These are phyloP conservation scores for Candida sp. DNA, from an alignment of 1,139 yeast species.

Conservation along the genomic window DNA sequence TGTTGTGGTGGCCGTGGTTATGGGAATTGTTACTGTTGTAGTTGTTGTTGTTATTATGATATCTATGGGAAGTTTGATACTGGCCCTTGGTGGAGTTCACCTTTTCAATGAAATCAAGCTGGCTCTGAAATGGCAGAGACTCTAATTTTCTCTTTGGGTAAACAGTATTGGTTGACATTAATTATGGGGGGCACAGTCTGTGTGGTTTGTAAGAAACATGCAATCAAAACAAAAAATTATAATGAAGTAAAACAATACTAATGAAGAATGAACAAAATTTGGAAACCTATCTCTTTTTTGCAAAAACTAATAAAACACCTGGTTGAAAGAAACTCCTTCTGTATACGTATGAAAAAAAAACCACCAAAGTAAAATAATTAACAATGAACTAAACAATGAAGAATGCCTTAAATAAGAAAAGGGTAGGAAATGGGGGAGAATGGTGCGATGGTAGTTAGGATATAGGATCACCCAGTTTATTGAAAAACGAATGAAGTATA, in stretches of 20 bases:
- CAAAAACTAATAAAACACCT: slow-evolving; percentile 1
- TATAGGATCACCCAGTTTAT: neutral
- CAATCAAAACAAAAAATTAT: neutral
- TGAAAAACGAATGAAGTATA: slow-evolving; percentile 2
- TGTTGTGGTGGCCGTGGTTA: slow-evolving; percentile 1
- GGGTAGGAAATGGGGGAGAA: neutral
- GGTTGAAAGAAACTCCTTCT: neutral
- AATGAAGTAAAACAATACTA: slow-evolving; percentile 1
- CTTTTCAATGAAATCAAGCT: slow-evolving; percentile 29
- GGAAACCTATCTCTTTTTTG: neutral
- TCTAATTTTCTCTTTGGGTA: slow-evolving; percentile 34
- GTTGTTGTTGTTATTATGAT: slow-evolving; percentile 10
- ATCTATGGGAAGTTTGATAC: slow-evolving; percentile 13
- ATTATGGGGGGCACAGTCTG: slow-evolving; percentile 1
- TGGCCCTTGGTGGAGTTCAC: slow-evolving; percentile 15
- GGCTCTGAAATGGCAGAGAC: slow-evolving; percentile 32
- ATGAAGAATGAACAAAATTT: slow-evolving; percentile 1
- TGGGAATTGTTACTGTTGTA: slow-evolving; percentile 6
- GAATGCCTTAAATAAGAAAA: neutral
- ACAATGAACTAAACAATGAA: slow-evolving; percentile 2
- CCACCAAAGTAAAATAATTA: neutral
- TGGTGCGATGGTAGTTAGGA: neutral
- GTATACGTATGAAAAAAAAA: neutral
- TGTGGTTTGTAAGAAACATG: slow-evolving; percentile 6
- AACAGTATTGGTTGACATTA: slow-evolving; percentile 12